Base-by-base conservation (phyloP, 78 protist species). In the Paratrimastix pyriformis region DNA sequence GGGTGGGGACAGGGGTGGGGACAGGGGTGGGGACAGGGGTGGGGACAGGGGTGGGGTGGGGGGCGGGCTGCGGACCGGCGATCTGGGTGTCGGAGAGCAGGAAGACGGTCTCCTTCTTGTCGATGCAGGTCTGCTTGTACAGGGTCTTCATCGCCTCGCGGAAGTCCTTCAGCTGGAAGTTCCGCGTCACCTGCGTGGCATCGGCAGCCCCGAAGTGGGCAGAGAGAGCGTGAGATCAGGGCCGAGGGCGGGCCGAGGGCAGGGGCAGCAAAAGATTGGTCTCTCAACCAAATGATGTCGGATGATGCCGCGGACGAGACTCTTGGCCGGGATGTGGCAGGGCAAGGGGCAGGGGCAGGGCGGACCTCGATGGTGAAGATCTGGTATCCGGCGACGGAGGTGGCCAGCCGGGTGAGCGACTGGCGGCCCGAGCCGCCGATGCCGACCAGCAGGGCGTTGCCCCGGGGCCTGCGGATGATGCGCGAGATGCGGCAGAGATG, bases 391-490 rank as follows among this genome's bases (percentile, higher is more conserved):
- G 81, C 79, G 9, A 88, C 37, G 32, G 37, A 71, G 8, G 58
- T 79, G 32, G 88, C 85, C 9, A 90, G 80, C 11, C 86, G 71
- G 0, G 90, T 43, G 24, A 85, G 71, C 29, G 86, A 74, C 72
- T 87, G 87, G 62, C 85, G 81, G 6, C 88, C 90, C 4, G 79
- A 62, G 37, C 90, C 90, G 0, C 87, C 90, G 38, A 80, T 80
- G 8, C 94, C 94, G 35, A 90, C 84, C 11, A 90, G 85, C 62
- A 90, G 48, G n/a, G 87, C 79, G 52, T 90, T 74, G 11, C 94
- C 94, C 30, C 78, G 57, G 13, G 87, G 86, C 29, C 66, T 32
- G 30, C 40, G 24, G 46, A 90, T 3, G 58, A 81, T 48, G 35
- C 94, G 81, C 37, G 46, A 33, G 37, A 90, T 77, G 30, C 91